Evolutionary conservation across 2,329 filamentous ascomycete genomes (phyloP).

Genomic region (Parasarocladium wereldwijsianum): DNA sequence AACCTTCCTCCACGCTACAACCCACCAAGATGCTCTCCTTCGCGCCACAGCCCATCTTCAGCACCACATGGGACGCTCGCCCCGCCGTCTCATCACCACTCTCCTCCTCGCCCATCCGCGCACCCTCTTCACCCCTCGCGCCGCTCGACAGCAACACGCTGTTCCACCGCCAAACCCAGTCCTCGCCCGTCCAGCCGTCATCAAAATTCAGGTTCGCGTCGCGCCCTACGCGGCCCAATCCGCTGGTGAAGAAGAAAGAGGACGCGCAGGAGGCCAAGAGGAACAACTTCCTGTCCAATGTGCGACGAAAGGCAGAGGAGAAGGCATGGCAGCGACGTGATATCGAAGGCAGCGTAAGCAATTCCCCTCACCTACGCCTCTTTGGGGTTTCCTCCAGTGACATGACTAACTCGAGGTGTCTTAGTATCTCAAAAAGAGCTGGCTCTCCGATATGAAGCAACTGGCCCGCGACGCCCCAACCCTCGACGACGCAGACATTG

Average conservation of each 20-base stretch:
- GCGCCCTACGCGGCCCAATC: constrained; percentile 46
- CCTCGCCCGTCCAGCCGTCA: constrained; percentile 25
- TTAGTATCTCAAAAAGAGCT: constrained; percentile 21
- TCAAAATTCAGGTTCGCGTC: constrained; percentile 34
- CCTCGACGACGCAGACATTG: constrained; percentile 34
- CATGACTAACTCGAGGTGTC: not conserved
- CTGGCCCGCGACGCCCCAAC: constrained; percentile 20
- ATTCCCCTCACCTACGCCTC: not conserved
- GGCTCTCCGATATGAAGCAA: constrained; percentile 17
- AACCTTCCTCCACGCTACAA: no score
- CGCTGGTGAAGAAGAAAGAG: constrained; percentile 44
- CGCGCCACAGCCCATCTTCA: constrained; percentile 26
- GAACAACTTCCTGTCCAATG: constrained; percentile 54
- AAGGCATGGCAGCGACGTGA: constrained; percentile 44
- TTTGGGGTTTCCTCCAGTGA: no score
- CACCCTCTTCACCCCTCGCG: constrained; percentile 28
- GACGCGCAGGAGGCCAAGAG: constrained; percentile 49
- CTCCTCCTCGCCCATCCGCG: constrained; percentile 42
- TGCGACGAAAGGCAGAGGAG: constrained; percentile 45
- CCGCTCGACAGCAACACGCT: constrained; percentile 26
- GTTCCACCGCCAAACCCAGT: constrained; percentile 26
- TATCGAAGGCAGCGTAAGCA: constrained; percentile 38
- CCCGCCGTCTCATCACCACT: constrained; percentile 39
- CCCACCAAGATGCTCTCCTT: constrained; percentile 24
- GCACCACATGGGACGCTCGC: constrained; percentile 24